A percentile compares a stretch with the other conserved stretches of the same genome.
These are phyloP conservation scores for Arthrobotrys sinensis DNA, from an alignment of 2,329 filamentous ascomycete species.

Conservation along the genomic window DNA sequence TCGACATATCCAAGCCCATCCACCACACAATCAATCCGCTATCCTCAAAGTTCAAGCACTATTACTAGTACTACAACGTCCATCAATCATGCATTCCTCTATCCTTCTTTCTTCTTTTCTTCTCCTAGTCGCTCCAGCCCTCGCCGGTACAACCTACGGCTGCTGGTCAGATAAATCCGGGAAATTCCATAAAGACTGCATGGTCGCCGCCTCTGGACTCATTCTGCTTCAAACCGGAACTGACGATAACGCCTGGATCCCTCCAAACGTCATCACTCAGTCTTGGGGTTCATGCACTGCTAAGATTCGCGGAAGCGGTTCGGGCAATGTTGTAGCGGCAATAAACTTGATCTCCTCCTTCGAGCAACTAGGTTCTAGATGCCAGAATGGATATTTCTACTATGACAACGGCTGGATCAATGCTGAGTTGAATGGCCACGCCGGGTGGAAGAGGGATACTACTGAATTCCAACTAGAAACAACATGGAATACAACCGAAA, in stretches of 20 bases:
- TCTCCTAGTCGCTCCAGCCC: slow-evolving; percentile 5
- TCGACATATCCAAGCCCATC: not conserved
- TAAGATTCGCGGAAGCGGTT: slow-evolving; percentile 20
- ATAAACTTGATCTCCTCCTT: slow-evolving; percentile 33
- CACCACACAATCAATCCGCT: not conserved
- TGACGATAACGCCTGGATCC: slow-evolving; percentile 34
- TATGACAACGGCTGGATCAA: slow-evolving; percentile 30
- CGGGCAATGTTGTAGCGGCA: slow-evolving; percentile 22
- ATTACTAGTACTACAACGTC: not conserved
- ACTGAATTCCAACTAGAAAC: not conserved
- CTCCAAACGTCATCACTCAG: slow-evolving; percentile 1
- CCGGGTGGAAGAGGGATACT: slow-evolving; percentile 17
- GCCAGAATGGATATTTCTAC: slow-evolving; percentile 38
- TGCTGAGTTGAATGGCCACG: slow-evolving; percentile 31
- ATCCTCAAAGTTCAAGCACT: not conserved
- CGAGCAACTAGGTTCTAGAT: slow-evolving; percentile 31
- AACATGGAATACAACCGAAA: slow-evolving; percentile 37
- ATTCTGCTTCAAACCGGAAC: slow-evolving; percentile 19
- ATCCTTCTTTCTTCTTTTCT: slow-evolving; percentile 14
- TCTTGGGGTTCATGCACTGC: slow-evolving; percentile 33
- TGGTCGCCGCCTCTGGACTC: slow-evolving; percentile 11
- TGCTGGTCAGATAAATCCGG: slow-evolving; percentile 32
- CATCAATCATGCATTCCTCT: not conserved
- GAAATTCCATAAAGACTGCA: slow-evolving; percentile 38
- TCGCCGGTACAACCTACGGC: slow-evolving; percentile 36